phyloP scores from a whole-genome alignment of 2,329 filamentous ascomycete genomes.

The Stagonosporopsis cucurbitacearum region DNA sequence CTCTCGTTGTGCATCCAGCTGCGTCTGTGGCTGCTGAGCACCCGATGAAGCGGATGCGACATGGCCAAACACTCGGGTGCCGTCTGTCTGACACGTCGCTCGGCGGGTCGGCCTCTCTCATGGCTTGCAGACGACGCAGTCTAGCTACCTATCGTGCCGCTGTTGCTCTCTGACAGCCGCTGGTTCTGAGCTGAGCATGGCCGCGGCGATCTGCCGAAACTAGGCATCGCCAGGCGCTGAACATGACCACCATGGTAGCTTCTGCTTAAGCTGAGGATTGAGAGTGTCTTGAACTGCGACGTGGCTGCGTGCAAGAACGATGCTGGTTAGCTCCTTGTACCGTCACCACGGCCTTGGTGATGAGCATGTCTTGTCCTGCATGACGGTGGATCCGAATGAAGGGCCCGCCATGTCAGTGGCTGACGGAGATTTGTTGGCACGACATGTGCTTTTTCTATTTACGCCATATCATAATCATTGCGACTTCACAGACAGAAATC shows the following conservation, averaged over 20 bases:
- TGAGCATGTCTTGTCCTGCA: conserved; percentile 9
- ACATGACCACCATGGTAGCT: not conserved
- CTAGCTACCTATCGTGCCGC: conserved; percentile 13
- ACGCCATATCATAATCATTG: too few relatives aligned
- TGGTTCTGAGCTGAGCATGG: conserved; percentile 1
- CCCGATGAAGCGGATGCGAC: conserved; percentile 4
- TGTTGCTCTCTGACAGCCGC: conserved; percentile 7
- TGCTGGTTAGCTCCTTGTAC: not conserved
- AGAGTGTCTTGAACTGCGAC: not conserved
- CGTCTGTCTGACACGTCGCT: conserved; percentile 11
- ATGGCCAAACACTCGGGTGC: conserved; percentile 4
- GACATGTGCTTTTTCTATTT: not conserved
- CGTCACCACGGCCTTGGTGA: not conserved
- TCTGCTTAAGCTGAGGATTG: not conserved
- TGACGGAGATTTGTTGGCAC: not conserved
- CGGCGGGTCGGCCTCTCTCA: not conserved
- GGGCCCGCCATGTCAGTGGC: conserved; percentile 7
- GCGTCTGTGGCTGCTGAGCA: conserved; percentile 7
- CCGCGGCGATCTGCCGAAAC: conserved; percentile 5
- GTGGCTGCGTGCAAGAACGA: conserved; percentile 1
- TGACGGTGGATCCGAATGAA: not conserved
- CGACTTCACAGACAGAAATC: too few relatives aligned
- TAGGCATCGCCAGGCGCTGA: conserved; percentile 6
- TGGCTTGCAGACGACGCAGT: conserved; percentile 12
- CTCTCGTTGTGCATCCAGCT: not conserved